Percentiles rank a stretch among this genome's conserved stretches.
Conservation (phyloP, 208 protist species). For the Novymonas esmeraldas region DNA sequence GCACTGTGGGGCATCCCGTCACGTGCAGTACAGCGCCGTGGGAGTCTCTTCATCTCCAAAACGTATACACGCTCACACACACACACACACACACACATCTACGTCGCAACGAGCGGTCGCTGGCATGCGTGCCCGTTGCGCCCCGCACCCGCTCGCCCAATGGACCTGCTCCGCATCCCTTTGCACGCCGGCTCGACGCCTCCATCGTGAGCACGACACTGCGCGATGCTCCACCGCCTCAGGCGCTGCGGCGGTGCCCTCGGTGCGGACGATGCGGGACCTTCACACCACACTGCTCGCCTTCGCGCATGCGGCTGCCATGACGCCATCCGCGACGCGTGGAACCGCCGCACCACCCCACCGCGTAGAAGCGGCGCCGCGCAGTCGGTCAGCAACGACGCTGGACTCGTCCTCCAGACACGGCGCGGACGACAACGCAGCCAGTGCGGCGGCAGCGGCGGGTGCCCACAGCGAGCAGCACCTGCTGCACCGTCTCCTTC, state of each 20-base stretch:
- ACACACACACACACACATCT: neutral
- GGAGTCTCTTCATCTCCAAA: neutral
- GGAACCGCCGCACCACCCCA: neutral
- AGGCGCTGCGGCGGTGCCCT: neutral
- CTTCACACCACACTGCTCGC: slow-evolving; percentile 26
- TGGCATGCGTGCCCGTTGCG: neutral
- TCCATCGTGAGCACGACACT: neutral
- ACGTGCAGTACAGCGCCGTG: neutral
- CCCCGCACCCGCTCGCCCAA: neutral
- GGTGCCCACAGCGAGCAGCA: neutral
- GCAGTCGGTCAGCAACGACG: no score
- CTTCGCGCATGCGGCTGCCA: slow-evolving; percentile 16
- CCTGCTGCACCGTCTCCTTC: slow-evolving; percentile 21
- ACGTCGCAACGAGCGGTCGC: neutral
- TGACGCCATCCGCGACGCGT: neutral
- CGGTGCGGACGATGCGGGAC: slow-evolving; percentile 21
- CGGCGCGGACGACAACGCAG: no score
- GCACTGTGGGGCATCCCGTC: neutral
- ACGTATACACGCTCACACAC: neutral
- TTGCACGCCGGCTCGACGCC: neutral
- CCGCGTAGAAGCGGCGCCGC: no score
- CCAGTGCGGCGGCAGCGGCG: neutral
- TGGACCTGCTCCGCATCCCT: no score
- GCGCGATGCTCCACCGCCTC: neutral
- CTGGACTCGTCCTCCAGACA: neutral